Base-by-base conservation (phyloP, 2,329 filamentous ascomycete species). In the Fusarium sp. region DNA sequence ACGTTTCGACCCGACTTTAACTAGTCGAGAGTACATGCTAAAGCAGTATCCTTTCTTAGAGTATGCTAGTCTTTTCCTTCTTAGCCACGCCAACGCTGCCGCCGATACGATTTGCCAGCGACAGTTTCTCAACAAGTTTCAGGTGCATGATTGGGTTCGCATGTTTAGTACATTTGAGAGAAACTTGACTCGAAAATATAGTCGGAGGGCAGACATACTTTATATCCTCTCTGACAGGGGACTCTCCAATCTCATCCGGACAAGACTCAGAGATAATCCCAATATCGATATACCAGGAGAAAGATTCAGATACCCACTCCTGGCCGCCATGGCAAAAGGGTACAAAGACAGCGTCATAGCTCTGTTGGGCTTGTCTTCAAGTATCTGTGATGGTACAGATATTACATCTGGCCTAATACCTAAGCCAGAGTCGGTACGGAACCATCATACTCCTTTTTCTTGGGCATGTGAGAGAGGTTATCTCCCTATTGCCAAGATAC, bases 21-120 rank as follows among this genome's bases (percentile, higher is more conserved):
- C 5, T 10, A 10, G 10, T n/a, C 13, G 3, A 31, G 22, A 14
- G 19, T 15, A 31, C 13, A 11, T 39, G 7, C 17, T 26, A 10
- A 34, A 53, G 31, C 24, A 15, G 2, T 67, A 54, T 22, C 67
- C 67, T 1, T 69, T 72, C 9, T 15, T 72, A 6, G 44, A 66
- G 11, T 72, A 72, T 40, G 64, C 67, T 6, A 53, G 47, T 22
- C 36, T 40, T 15, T 52, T 58, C n/a, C 11, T 70, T 11, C 31
- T 71, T n/a, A 55, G 59, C 17, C 69, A 71, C 26, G 58, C 67
- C 3, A 21, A 70, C 15, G 34, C n/a, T 6, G 67, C 67, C 1
- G 55, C 55, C 34, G 14, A 28, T 1, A 21, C 4, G 4, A 42
- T 56, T 47, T 17, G 28, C 2, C 22, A 69, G 57, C 17, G 22